Evolutionary conservation across 2,329 filamentous ascomycete genomes (phyloP).

Genomic region (Curvularia eragrostidis): DNA sequence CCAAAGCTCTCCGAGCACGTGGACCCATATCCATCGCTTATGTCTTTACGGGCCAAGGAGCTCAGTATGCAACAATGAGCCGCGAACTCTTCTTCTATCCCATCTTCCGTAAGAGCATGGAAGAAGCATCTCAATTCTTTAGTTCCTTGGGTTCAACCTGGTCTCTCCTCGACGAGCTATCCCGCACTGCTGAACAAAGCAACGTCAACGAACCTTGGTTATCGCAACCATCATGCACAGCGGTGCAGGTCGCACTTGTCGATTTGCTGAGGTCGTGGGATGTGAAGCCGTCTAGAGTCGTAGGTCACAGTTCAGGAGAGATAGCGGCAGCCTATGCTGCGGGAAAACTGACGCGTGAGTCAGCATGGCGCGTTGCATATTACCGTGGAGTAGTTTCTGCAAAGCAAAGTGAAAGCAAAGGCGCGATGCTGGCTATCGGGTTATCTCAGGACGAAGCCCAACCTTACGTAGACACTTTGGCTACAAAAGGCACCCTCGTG

Average conservation of each 20-base stretch:
- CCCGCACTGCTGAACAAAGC: neutral
- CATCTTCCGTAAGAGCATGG: neutral
- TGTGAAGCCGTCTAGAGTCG: conserved; percentile 40
- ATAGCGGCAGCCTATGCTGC: conserved; percentile 50
- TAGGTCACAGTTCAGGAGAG: conserved; percentile 54
- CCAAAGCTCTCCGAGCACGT: neutral
- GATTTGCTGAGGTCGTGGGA: conserved; percentile 39
- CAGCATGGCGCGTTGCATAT: conserved; percentile 33
- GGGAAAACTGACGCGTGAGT: conserved; percentile 25
- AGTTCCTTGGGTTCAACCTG: conserved; percentile 11
- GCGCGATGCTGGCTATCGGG: conserved; percentile 16
- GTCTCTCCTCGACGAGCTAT: conserved; percentile 23
- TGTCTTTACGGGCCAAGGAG: conserved; percentile 25
- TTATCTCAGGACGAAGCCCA: conserved; percentile 2
- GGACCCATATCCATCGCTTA: neutral
- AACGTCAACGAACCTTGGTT: conserved; percentile 27
- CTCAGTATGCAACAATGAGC: conserved; percentile 31
- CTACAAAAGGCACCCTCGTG: neutral
- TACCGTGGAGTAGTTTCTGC: conserved; percentile 24
- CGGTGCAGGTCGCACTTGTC: conserved; percentile 46
- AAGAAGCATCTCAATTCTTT: neutral
- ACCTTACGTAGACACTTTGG: neutral
- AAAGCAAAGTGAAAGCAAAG: neutral
- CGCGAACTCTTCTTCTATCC: conserved; percentile 9
- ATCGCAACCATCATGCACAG: conserved; percentile 46